Percentiles rank a stretch among this genome's conserved stretches.
Evolutionary conservation across 495 filamentous ascomycete genomes (phyloP).

Genomic region (Durotheca rogersii): DNA sequence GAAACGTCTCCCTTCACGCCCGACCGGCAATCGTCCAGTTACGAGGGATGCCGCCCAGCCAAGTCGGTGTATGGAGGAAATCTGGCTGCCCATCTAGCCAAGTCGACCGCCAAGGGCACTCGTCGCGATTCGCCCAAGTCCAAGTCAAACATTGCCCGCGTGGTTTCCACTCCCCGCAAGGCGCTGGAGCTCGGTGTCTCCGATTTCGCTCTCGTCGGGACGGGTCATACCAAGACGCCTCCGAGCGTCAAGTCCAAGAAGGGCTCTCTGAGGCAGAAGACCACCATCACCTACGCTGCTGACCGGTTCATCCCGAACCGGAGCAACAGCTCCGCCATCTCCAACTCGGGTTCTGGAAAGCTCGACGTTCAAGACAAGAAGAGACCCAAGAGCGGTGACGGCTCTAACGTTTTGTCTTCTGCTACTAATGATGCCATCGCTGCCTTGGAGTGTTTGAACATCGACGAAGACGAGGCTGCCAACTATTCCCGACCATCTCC

Average conservation of each 20-base stretch:
- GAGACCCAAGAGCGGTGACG: slow-evolving; percentile 67
- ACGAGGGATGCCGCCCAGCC: slow-evolving; percentile 52
- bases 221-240: slow-evolving; percentile 69
- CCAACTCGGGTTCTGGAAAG: slow-evolving; percentile 78
- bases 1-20: slow-evolving; percentile 78
- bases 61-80: slow-evolving; percentile 74
- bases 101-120: slow-evolving; percentile 59
- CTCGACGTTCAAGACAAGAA: slow-evolving; percentile 63
- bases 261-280: slow-evolving; percentile 63
- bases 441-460: slow-evolving; percentile 73
- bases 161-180: slow-evolving; percentile 64
- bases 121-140: slow-evolving; percentile 85
- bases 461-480: slow-evolving; percentile 55
- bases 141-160: slow-evolving; percentile 89
- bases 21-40: slow-evolving; percentile 54
- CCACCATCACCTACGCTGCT: slow-evolving; percentile 77
- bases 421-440: slow-evolving; percentile 75
- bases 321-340: slow-evolving; percentile 81
- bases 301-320: slow-evolving; percentile 98
- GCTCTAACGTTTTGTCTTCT: slow-evolving; percentile 69
- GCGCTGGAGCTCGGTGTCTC: slow-evolving; percentile 89
- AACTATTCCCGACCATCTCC: slow-evolving; percentile 78
- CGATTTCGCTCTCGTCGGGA: slow-evolving; percentile 87
- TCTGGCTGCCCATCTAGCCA: slow-evolving; percentile 71
- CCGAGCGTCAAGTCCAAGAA: slow-evolving; percentile 66